These are phyloP conservation scores for Plectosphaerella plurivora DNA, from an alignment of 2,329 filamentous ascomycete genomes.

Conservation along the genomic window DNA sequence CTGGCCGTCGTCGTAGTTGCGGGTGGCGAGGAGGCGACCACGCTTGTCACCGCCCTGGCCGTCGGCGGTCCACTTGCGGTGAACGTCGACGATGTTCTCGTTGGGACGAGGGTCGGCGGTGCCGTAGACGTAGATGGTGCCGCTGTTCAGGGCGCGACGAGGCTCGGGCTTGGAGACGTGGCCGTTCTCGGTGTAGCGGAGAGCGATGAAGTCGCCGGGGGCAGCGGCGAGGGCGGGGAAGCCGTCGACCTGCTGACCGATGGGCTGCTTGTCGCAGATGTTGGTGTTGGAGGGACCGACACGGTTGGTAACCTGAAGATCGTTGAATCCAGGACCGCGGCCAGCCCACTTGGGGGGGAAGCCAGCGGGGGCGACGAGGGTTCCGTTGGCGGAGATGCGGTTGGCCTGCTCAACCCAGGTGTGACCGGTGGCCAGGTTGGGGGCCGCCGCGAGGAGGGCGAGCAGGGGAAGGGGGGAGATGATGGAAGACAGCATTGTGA, in stretches of 20 bases:
- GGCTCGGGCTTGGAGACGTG: conserved; percentile 61
- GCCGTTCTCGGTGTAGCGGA: conserved; percentile 71
- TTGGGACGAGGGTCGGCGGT: conserved; percentile 53
- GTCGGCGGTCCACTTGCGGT: conserved; percentile 72
- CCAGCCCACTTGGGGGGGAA: conserved; percentile 69
- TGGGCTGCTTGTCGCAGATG: neutral
- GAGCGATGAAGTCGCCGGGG: conserved; percentile 59
- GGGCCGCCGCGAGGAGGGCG: conserved; percentile 18
- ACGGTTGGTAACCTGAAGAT: conserved; percentile 57
- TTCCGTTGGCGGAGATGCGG: conserved; percentile 68
- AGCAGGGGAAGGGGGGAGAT: conserved; percentile 18
- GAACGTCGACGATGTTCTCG: conserved; percentile 57
- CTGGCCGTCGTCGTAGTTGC: conserved; percentile 84
- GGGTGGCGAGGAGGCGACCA: conserved; percentile 70
- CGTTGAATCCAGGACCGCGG: conserved; percentile 54
- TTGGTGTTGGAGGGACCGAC: conserved; percentile 44
- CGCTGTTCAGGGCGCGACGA: conserved; percentile 56
- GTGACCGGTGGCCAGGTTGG: conserved; percentile 48
- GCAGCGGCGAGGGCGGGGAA: conserved; percentile 59
- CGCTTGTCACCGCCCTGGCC: conserved; percentile 77
- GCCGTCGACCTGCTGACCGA: conserved; percentile 13
- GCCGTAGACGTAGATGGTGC: conserved; percentile 72
- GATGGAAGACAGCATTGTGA: neutral
- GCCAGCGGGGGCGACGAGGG: conserved; percentile 65
- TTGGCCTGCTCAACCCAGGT: conserved; percentile 78